These are phyloP conservation scores for Mycena haematopus DNA, from an alignment of 768 basidiomycete genomes.

Conservation along the genomic window DNA sequence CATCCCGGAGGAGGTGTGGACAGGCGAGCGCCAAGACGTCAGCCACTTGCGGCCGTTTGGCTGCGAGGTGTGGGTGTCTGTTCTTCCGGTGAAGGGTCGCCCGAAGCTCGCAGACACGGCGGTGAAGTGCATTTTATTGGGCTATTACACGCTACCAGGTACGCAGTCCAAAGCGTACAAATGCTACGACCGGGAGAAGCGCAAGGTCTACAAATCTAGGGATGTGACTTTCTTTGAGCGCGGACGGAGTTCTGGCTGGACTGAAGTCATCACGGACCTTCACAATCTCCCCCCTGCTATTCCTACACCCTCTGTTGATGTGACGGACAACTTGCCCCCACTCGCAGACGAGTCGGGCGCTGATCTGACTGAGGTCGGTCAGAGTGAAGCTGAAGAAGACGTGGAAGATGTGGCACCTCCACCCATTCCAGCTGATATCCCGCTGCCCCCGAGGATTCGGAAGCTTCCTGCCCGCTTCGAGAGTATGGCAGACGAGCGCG, in stretches of 20 bases:
- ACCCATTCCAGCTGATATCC: too few species aligned
- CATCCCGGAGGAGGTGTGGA: constrained; percentile 5
- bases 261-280: constrained; percentile 16
- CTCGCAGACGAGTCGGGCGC: neutral
- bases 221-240: constrained; percentile 9
- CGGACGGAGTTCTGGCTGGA: constrained; percentile 15
- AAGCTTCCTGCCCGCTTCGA: neutral
- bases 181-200: neutral
- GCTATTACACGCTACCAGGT: neutral
- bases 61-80: neutral
- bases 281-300: neutral
- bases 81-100: neutral
- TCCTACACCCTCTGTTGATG: neutral
- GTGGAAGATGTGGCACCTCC: too few species aligned
- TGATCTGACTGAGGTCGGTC: too few species aligned
- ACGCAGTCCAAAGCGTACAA: constrained; percentile 12
- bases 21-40: neutral
- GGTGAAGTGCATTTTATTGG: neutral
- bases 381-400: too few species aligned
- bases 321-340: too few species aligned
- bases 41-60: constrained; percentile 14
- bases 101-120: neutral
- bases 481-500: constrained; percentile 2
- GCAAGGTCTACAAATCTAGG: constrained; percentile 6
- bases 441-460: too few species aligned